Conservation (phyloP, 768 basidiomycete genomes). For the Boletus rex-veris region DNA sequence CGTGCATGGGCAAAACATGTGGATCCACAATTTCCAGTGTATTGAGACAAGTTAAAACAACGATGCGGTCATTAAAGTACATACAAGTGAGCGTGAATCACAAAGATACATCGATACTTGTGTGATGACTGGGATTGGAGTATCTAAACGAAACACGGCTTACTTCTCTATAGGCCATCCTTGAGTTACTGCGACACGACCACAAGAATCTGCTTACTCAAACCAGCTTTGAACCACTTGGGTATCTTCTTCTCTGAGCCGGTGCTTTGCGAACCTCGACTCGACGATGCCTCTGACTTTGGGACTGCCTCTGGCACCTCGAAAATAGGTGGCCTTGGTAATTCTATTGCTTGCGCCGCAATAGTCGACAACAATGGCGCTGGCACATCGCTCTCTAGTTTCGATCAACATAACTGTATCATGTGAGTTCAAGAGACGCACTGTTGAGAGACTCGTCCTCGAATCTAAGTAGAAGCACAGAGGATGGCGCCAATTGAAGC, state of each 20-base stretch:
- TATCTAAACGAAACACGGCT: conserved; percentile 37
- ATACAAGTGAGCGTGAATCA: conserved; percentile 5
- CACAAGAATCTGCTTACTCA: conserved; percentile 40
- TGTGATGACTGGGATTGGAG: background rate
- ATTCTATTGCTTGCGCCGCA: conserved; percentile 56
- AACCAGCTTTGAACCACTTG: conserved; percentile 73
- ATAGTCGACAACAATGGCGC: conserved; percentile 65
- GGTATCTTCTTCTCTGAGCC: conserved; percentile 53
- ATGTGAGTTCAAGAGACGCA: conserved; percentile 23
- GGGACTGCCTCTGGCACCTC: conserved; percentile 9
- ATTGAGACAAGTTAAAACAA: conserved; percentile 42
- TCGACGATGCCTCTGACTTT: conserved; percentile 10
- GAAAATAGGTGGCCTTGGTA: conserved; percentile 57
- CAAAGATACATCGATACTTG: conserved; percentile 1
- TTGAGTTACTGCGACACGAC: background rate
- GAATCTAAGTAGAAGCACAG: conserved; percentile 73
- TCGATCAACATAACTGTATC: background rate
- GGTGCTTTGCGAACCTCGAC: conserved; percentile 1
- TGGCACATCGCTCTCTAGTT: conserved; percentile 48
- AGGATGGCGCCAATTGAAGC: conserved; percentile 76
- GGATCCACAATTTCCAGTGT: conserved; percentile 76
- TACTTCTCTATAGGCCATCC: conserved; percentile 20
- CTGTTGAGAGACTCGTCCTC: conserved; percentile 70
- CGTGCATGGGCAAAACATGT: conserved; percentile 74
- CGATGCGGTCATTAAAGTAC: background rate